Evolutionary conservation across 768 basidiomycete species (phyloP).

Genomic region (Pleurotus ostreatus): DNA sequence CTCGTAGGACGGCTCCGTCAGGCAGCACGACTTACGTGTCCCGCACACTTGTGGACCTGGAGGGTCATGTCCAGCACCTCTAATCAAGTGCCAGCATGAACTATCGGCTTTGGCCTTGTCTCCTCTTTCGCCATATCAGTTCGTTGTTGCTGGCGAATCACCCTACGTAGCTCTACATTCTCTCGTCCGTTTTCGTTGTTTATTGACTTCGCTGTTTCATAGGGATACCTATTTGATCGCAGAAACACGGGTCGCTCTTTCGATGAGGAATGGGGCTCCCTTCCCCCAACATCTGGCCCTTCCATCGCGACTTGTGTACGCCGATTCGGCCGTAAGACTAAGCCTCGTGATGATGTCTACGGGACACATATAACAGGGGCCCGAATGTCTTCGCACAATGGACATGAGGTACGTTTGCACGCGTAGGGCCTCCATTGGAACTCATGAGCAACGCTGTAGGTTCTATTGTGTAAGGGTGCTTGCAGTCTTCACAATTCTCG

Average conservation of each 20-base stretch:
- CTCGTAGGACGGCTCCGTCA: constrained; percentile 74
- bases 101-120: constrained; percentile 76
- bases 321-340: constrained; percentile 56
- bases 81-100: constrained; percentile 61
- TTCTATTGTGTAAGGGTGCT: constrained; percentile 54
- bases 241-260: constrained; percentile 63
- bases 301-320: constrained; percentile 77
- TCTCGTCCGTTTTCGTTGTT: not conserved
- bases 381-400: constrained; percentile 66
- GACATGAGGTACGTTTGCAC: constrained; percentile 57
- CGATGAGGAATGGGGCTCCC: constrained; percentile 66
- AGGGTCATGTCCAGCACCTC: constrained; percentile 61
- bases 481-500: constrained; percentile 4
- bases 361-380: constrained; percentile 65
- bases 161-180: constrained; percentile 52
- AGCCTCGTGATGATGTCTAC: constrained; percentile 14
- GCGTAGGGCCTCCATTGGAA: not conserved
- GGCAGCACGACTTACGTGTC: constrained; percentile 81
- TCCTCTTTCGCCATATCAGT: constrained; percentile 75
- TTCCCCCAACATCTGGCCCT: constrained; percentile 33
- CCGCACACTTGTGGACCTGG: constrained; percentile 53
- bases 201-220: constrained; percentile 7
- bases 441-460: constrained; percentile 28
- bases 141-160: constrained; percentile 81
- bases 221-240: constrained; percentile 85